phyloP scores from a whole-genome alignment of 805 yeast species.

The Jamesozyma piceae region DNA sequence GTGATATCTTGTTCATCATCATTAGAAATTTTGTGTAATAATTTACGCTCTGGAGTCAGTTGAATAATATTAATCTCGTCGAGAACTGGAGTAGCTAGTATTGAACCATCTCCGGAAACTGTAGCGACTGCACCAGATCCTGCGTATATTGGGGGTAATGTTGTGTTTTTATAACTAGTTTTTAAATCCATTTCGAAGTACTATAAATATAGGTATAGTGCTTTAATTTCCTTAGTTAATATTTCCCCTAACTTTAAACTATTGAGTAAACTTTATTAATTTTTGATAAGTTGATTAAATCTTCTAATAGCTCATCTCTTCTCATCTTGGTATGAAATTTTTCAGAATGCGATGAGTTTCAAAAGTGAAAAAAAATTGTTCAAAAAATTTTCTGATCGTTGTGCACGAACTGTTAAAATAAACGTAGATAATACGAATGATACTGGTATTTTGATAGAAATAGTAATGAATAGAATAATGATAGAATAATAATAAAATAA shows the following conservation, averaged over 20 bases:
- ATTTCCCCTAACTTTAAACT: too few species aligned
- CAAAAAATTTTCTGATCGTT: neutral
- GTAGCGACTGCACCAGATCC: constrained; percentile 75
- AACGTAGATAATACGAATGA: too few species aligned
- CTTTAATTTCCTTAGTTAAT: too few species aligned
- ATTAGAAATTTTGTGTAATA: constrained; percentile 58
- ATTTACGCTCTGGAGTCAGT: constrained; percentile 33
- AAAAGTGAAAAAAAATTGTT: neutral
- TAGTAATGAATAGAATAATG: neutral
- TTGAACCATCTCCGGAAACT: constrained; percentile 47
- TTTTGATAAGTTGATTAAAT: too few species aligned
- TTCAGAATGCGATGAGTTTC: constrained; percentile 7
- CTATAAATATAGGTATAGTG: too few species aligned
- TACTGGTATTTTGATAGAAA: too few species aligned
- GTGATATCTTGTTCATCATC: constrained; percentile 76
- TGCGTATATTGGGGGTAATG: constrained; percentile 69
- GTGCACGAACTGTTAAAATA: too few species aligned
- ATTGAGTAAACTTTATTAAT: too few species aligned
- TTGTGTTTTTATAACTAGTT: constrained; percentile 29
- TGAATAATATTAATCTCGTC: constrained; percentile 71
- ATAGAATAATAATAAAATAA: neutral
- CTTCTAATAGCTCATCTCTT: neutral
- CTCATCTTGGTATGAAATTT: neutral
- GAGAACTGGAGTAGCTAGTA: constrained; percentile 70
- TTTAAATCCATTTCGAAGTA: constrained; percentile 25